Evolutionary conservation across 768 basidiomycete species (phyloP).

Genomic region (Calocera cornea): DNA sequence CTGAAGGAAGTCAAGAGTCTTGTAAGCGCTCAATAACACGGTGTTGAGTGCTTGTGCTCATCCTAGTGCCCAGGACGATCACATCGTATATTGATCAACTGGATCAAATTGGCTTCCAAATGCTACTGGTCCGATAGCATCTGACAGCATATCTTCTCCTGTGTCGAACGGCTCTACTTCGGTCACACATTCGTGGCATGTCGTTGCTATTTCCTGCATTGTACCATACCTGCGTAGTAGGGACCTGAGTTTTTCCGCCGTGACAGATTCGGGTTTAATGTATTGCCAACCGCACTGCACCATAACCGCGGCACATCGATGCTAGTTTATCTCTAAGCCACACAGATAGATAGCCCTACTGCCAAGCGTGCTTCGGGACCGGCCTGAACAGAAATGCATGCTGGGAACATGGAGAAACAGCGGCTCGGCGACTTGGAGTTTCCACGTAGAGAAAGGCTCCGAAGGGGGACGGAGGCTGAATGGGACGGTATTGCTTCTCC

Average conservation of each 20-base stretch:
- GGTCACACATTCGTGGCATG: too few relatives aligned
- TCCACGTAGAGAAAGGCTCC: background rate
- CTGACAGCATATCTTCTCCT: too few relatives aligned
- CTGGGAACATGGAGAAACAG: background rate
- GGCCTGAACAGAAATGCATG: background rate
- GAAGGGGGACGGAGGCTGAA: slow-evolving; percentile 1
- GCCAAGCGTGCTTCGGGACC: too few relatives aligned
- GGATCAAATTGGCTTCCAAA: too few relatives aligned
- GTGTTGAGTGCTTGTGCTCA: too few relatives aligned
- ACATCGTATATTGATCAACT: background rate
- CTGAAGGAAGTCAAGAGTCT: slow-evolving; percentile 72
- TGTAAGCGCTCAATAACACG: slow-evolving; percentile 12
- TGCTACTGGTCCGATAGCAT: too few relatives aligned
- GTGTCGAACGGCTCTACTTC: too few relatives aligned
- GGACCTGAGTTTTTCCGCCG: background rate
- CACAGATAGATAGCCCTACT: background rate
- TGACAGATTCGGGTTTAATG: background rate
- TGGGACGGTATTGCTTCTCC: background rate
- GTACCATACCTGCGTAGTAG: slow-evolving; percentile 1
- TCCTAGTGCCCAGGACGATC: background rate
- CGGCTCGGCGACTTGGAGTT: background rate
- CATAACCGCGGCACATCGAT: background rate
- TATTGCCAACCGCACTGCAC: background rate
- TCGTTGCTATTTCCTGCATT: background rate
- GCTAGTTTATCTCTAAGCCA: background rate